Evolutionary conservation across 1,284 basidiomycete genomes (phyloP).

Genomic region (Vanrija humicola): DNA sequence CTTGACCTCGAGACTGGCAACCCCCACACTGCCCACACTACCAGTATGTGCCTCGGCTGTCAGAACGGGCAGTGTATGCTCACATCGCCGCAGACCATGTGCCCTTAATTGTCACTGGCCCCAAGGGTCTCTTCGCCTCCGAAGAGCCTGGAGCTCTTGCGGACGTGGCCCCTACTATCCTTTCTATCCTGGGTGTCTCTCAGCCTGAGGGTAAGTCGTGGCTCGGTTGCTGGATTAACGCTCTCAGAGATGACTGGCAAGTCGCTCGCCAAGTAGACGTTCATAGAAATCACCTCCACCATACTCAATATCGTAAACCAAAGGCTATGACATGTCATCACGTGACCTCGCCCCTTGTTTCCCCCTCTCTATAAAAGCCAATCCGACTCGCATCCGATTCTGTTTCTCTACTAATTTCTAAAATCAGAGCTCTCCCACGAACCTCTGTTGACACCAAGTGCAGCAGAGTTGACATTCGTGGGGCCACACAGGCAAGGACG

Average conservation of each 20-base stretch:
- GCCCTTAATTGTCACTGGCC: conserved; percentile 71
- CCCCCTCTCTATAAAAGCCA: not conserved
- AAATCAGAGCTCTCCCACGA: conserved; percentile 13
- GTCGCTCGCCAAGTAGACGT: conserved; percentile 12
- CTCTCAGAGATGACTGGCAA: conserved; percentile 17
- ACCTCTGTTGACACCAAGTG: conserved; percentile 5
- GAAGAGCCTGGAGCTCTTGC: conserved; percentile 64
- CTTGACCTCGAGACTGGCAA: conserved; percentile 72
- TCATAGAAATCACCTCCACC: no score
- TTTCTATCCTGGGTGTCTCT: conserved; percentile 62
- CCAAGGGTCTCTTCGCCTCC: conserved; percentile 56
- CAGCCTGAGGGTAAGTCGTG: conserved; percentile 35
- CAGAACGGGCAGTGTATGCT: not conserved
- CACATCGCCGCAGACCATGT: conserved; percentile 70
- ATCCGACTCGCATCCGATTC: not conserved
- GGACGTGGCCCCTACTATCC: conserved; percentile 81
- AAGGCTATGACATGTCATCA: not conserved
- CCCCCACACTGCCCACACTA: conserved; percentile 60
- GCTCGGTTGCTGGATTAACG: no score
- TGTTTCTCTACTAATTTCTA: conserved; percentile 11
- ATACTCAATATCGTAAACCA: no score
- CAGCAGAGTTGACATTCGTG: conserved; percentile 16
- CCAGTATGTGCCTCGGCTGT: conserved; percentile 30
- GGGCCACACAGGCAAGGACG: conserved; percentile 3
- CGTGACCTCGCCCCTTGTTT: not conserved